Evolutionary conservation across 1,284 basidiomycete genomes (phyloP).

Genomic region (Omphalotus olearius): DNA sequence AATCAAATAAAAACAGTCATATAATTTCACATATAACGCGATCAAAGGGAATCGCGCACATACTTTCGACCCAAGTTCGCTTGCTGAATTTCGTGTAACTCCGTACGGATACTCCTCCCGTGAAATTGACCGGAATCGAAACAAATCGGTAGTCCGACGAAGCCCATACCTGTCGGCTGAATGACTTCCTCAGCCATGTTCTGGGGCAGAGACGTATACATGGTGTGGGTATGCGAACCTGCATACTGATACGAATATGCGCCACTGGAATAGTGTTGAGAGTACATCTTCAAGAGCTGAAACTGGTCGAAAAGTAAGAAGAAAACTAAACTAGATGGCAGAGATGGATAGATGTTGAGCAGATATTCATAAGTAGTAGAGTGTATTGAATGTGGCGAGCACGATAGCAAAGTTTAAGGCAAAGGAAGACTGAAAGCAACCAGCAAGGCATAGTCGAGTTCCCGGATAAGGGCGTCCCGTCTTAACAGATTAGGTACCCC

Average conservation of each 20-base stretch:
- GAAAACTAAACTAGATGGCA: not conserved
- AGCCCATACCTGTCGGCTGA: slow-evolving; percentile 8
- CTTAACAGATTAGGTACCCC: not conserved
- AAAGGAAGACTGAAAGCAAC: not conserved
- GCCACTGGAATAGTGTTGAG: not conserved
- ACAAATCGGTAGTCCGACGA: slow-evolving; percentile 41
- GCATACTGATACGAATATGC: not conserved
- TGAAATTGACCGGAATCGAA: slow-evolving; percentile 57
- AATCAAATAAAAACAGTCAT: not conserved
- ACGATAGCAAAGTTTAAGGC: not conserved
- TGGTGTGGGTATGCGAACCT: not conserved
- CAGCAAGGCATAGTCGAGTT: not conserved
- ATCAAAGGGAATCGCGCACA: not conserved
- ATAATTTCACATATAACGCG: not conserved
- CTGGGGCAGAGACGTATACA: not conserved
- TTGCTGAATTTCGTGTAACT: slow-evolving; percentile 45
- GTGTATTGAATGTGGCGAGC: not conserved
- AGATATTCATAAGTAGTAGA: slow-evolving; percentile 6
- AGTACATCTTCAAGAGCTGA: not conserved
- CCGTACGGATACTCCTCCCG: slow-evolving; percentile 53
- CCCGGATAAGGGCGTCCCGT: not conserved
- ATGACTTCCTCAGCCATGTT: slow-evolving; percentile 2
- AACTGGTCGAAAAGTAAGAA: not conserved
- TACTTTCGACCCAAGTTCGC: slow-evolving; percentile 17
- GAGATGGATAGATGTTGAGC: not conserved